Base-by-base conservation (phyloP, 495 filamentous ascomycete species). In the Chaetomium tenue region DNA sequence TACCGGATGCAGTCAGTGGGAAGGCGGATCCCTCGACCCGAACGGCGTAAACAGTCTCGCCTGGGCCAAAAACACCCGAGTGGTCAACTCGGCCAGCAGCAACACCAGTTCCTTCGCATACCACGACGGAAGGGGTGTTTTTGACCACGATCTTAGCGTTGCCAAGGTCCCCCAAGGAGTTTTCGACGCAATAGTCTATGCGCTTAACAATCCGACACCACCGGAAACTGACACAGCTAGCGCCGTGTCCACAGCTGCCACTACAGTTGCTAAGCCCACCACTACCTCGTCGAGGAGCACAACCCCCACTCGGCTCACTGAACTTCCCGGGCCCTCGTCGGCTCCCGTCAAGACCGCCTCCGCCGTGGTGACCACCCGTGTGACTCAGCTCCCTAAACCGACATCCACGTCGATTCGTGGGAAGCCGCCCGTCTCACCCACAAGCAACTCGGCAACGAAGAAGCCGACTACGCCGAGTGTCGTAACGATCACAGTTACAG, bases 1-100 rank as follows among this genome's bases (percentile, higher is more conserved):
- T 68, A 69, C 67, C 48, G 77, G 78, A 1, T 82, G 78, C 64
- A 80, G 75, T 53, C 71, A 73, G 22, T 80, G 76, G 76, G 53
- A 57, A 26, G 67, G 63, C 37, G 65, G 68, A 4, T 65, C 68
- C 3, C 61, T 77, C 12, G 66, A 77, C 63, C 72, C 75, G 18
- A 72, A 72, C 50, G 71, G 73, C 25, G 57, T 50, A 22, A 71
- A 70, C 53, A 68, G 40, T 1, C 60, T 75, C 15, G 73, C 68
- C 16, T 75, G 68, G 66, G 73, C 71, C 60, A 75, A 72, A 30
- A 47, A 63, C 16, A 64, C 59, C 39, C 54, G 30, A 20, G 68
- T 61, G 1, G 67, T 69, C 1, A 46, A 61, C 9, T 65, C 66
- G 12, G 48, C 71, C 8, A 55, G 62, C 51, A 70, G 64, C 63